Conservation (phyloP, 192 early-diverging fungal genomes). For the Coemansia sp. region DNA sequence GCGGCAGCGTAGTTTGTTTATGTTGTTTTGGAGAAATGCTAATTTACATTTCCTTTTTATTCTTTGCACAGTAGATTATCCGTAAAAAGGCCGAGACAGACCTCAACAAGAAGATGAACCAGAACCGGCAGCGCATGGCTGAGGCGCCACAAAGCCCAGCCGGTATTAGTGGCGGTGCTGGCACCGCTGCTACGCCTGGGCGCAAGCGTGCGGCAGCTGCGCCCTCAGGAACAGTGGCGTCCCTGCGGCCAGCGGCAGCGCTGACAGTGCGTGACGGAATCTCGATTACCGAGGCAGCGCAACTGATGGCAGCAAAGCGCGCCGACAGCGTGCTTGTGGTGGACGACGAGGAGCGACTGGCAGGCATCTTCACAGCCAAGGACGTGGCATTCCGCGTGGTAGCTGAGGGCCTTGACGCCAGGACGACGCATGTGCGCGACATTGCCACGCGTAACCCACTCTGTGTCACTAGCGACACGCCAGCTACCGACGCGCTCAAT, state of each 20-base stretch:
- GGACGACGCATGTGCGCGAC: constrained; percentile 70
- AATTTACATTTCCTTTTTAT: constrained; percentile 5
- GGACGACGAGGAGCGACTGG: constrained; percentile 86
- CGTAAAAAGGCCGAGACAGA: constrained; percentile 74
- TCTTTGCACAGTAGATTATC: constrained; percentile 54
- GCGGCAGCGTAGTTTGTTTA: neutral
- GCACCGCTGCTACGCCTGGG: constrained; percentile 6
- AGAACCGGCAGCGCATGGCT: constrained; percentile 32
- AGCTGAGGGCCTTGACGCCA: constrained; percentile 65
- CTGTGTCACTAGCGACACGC: constrained; percentile 78
- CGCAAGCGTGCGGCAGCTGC: constrained; percentile 31
- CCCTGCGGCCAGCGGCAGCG: constrained; percentile 79
- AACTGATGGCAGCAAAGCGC: constrained; percentile 96
- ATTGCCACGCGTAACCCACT: constrained; percentile 92
- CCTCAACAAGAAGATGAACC: constrained; percentile 61
- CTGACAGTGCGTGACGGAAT: constrained; percentile 79
- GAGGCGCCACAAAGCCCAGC: constrained; percentile 16
- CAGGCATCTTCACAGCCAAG: constrained; percentile 97
- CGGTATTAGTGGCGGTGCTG: constrained; percentile 4
- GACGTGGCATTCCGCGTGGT: constrained; percentile 96
- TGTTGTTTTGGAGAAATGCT: neutral
- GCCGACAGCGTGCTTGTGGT: constrained; percentile 93
- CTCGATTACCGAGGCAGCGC: constrained; percentile 77
- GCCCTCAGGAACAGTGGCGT: constrained; percentile 78
- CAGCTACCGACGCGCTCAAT: constrained; percentile 77